Conservation (phyloP, 164 flowering plant species). For the Macadamia tetraphylla region DNA sequence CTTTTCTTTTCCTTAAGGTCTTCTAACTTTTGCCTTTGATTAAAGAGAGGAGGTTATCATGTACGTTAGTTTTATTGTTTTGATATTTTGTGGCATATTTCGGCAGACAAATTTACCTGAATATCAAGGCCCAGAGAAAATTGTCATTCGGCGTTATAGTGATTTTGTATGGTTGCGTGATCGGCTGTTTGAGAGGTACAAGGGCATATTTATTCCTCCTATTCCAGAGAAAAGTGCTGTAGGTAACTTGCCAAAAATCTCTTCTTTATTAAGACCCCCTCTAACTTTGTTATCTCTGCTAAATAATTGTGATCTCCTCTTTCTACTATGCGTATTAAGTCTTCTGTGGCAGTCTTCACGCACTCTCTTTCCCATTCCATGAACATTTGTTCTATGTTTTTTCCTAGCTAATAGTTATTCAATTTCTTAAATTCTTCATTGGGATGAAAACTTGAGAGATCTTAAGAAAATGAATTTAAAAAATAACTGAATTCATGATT, state of each 20-base stretch:
- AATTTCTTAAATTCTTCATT: no score
- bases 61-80: neutral
- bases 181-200: conserved; percentile 87
- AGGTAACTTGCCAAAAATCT: conserved; percentile 40
- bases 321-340: no score
- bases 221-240: conserved; percentile 98
- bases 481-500: no score
- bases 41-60: neutral
- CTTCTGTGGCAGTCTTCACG: no score
- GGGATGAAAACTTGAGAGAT: no score
- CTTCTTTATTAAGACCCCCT: neutral
- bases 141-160: conserved; percentile 93
- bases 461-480: no score
- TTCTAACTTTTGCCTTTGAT: no score
- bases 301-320: no score
- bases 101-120: conserved; percentile 89
- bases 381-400: no score
- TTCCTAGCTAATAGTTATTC: no score
- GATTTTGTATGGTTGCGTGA: conserved; percentile 98
- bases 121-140: conserved; percentile 91
- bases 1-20: no score
- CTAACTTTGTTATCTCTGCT: neutral
- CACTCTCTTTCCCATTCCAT: no score
- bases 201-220: conserved; percentile 95
- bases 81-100: conserved; percentile 9